Percentiles rank a stretch among this genome's conserved stretches.
Conservation (phyloP, 805 yeast species). For the Teunomyces kruisii region DNA sequence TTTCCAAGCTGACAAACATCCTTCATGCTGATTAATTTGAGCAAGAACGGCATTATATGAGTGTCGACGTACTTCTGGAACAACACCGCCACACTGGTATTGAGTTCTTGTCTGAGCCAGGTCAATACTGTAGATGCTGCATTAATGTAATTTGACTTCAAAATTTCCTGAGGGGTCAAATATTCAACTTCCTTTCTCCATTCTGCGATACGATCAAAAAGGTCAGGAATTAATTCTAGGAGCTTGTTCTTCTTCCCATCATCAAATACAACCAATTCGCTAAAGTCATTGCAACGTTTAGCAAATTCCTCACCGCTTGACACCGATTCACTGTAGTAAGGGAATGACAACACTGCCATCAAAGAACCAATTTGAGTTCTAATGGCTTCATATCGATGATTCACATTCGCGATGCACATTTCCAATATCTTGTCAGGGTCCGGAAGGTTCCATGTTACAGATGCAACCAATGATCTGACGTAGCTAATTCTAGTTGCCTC, state of each 20-base stretch:
- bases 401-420: slow-evolving; percentile 47
- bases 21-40: slow-evolving; percentile 62
- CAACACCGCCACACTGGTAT: slow-evolving; percentile 52
- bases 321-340: slow-evolving; percentile 44
- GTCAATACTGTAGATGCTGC: slow-evolving; percentile 63
- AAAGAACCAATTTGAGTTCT: slow-evolving; percentile 66
- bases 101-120: slow-evolving; percentile 56
- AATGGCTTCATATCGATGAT: slow-evolving; percentile 73
- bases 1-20: slow-evolving; percentile 77
- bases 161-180: slow-evolving; percentile 53
- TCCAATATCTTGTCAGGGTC: slow-evolving; percentile 44
- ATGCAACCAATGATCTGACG: slow-evolving; percentile 48
- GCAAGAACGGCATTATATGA: slow-evolving; percentile 66
- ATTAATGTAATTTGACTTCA: slow-evolving; percentile 61
- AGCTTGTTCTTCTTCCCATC: slow-evolving; percentile 25
- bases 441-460: slow-evolving; percentile 57
- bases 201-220: slow-evolving; percentile 45
- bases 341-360: slow-evolving; percentile 46
- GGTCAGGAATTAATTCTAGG: slow-evolving; percentile 34
- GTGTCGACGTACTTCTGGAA: slow-evolving; percentile 50
- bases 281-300: slow-evolving; percentile 29
- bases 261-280: slow-evolving; percentile 33
- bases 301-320: slow-evolving; percentile 40
- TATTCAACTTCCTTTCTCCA: slow-evolving; percentile 38
- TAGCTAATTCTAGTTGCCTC: slow-evolving; percentile 63